Base-by-base conservation (phyloP, 2,329 filamentous ascomycete species). In the Macrophomina pseudophaseolina region DNA sequence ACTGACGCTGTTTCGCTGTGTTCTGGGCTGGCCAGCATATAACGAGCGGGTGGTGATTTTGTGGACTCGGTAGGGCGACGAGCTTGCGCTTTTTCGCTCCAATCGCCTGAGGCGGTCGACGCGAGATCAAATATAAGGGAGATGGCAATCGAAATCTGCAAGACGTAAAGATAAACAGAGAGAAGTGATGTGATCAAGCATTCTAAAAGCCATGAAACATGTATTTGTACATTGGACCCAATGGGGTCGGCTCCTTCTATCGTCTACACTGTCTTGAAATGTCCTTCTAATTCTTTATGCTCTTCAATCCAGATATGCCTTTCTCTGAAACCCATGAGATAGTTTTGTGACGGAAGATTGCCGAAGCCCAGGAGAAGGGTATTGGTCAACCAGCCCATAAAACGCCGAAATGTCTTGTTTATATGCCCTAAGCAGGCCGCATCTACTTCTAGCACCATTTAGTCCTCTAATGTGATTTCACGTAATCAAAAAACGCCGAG, bases 381-480 rank as follows among this genome's bases (percentile, higher is more conserved):
- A 49, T 49, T 49, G 44, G 30, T 49, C 58, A 23, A 62, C 32
- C 44, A 62, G 33, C 32, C 58, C 44, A 23, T n/a, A 23, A 62
- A 62, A 62, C 58, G 58, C 58, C 58, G n/a, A 35, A 62, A 62
- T 49, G 16, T 42, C 30, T 23, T 38, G 18, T 40, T 32, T 30
- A 58, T 44, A 28, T 62, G 42, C 58, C 32, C n/a, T 38, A 16
- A 46, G 23, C 56, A 30, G 14, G 11, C 16, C 49, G 46, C 38
- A 18, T 23, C 23, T 23, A 23, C 49, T 62, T 23, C 14, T 3
- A 62, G 33, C 12, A 28, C 16, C 33, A 32, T 28, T n/a, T 32
- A 16, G 23, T 30, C 54, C 23, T 38, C 40, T 44, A 30, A 46
- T 44, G 18, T 8, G 42, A 46, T 46, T 6, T 59, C 40, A 48